These are phyloP conservation scores for Trichoderma atrobrunneum DNA, from an alignment of 2,329 filamentous ascomycete genomes.

Conservation along the genomic window DNA sequence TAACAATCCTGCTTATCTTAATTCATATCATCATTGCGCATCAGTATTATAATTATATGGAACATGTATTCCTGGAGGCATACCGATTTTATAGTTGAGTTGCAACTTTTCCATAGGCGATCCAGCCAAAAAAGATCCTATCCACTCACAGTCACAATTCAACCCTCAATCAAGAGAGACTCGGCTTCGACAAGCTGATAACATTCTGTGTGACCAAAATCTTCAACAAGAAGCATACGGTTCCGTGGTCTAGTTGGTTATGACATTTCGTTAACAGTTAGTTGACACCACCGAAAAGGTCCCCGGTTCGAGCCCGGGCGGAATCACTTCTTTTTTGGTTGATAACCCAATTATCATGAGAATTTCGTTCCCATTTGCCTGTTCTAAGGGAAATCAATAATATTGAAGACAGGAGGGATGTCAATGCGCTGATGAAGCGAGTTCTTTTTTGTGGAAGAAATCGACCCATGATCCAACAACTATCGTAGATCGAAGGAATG, in stretches of 20 bases:
- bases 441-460: neutral
- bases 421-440: neutral
- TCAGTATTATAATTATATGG: neutral
- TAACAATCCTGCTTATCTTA: neutral
- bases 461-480: neutral
- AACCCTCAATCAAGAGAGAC: neutral
- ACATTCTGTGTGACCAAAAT: fast-evolving
- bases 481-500: neutral
- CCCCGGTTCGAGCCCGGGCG: conserved; percentile 41
- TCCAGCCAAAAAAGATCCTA: neutral
- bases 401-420: neutral
- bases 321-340: conserved; percentile 30
- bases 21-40: neutral
- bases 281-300: conserved; percentile 35
- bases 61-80: neutral
- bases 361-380: neutral
- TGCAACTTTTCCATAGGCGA: neutral
- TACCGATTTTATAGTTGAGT: neutral
- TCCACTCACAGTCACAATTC: neutral
- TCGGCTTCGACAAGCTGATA: neutral
- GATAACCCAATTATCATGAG: neutral
- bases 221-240: conserved; percentile 19
- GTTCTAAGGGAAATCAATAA: neutral
- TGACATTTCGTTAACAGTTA: conserved; percentile 38
- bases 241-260: conserved; percentile 42